These are phyloP conservation scores for Amanita molliuscula DNA, from an alignment of 768 basidiomycete genomes.

Conservation along the genomic window DNA sequence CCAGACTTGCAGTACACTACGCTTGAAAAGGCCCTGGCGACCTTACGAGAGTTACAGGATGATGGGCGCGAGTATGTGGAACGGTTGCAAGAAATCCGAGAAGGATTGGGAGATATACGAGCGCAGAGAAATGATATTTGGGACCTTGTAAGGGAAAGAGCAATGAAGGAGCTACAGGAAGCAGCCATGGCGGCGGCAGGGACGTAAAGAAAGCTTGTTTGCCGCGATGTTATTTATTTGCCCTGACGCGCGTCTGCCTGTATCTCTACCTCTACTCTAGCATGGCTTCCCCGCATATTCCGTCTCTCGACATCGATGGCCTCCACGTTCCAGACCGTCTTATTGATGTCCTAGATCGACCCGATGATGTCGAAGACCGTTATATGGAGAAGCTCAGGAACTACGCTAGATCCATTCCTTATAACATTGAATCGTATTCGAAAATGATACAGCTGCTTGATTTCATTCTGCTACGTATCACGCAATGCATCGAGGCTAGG, in stretches of 20 bases:
- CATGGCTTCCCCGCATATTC: conserved; percentile 39
- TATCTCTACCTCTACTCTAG: conserved; percentile 12
- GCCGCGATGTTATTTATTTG: conserved; percentile 1
- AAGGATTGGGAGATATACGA: conserved; percentile 66
- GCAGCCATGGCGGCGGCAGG: conserved; percentile 33
- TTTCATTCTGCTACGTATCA: conserved; percentile 55
- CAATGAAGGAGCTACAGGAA: conserved; percentile 67
- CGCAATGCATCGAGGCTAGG: conserved; percentile 66
- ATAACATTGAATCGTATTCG: conserved; percentile 66
- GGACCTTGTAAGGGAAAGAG: conserved; percentile 65
- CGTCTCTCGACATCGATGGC: conserved; percentile 32
- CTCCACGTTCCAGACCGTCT: conserved; percentile 8
- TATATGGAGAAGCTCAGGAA: conserved; percentile 50
- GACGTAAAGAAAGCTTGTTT: conserved; percentile 8
- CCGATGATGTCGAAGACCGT: conserved; percentile 25
- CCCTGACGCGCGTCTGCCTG: conserved; percentile 1
- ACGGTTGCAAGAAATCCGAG: conserved; percentile 73
- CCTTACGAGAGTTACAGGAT: conserved; percentile 73
- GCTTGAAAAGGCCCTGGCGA: conserved; percentile 65
- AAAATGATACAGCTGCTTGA: conserved; percentile 72
- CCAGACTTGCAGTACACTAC: conserved; percentile 59
- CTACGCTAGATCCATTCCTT: conserved; percentile 62
- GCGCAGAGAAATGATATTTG: conserved; percentile 67
- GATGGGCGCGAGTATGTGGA: conserved; percentile 84
- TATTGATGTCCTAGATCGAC: conserved; percentile 18